Evolutionary conservation across 2,329 filamentous ascomycete genomes (phyloP).

Genomic region (Incumbomyces delicatus): DNA sequence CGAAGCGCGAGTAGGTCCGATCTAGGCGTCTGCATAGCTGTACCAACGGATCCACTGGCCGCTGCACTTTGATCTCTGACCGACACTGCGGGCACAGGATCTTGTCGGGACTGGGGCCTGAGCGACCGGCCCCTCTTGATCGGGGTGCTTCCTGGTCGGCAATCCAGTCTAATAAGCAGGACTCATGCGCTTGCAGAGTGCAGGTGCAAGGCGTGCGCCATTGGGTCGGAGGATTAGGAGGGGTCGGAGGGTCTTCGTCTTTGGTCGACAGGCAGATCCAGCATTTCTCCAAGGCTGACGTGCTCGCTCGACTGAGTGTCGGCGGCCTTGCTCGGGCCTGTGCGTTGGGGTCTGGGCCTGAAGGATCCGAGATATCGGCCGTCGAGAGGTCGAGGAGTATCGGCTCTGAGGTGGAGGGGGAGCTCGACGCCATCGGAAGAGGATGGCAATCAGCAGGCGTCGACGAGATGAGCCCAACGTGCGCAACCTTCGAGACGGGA

Average conservation of each 20-base stretch:
- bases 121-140: constrained; percentile 38
- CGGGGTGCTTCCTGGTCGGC: constrained; percentile 68
- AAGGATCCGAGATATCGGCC: constrained; percentile 2
- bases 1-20: constrained; percentile 46
- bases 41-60: constrained; percentile 65
- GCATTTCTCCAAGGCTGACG: constrained; percentile 39
- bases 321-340: constrained; percentile 10
- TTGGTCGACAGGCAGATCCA: constrained; percentile 64
- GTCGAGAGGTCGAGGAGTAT: constrained; percentile 18
- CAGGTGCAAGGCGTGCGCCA: constrained; percentile 91
- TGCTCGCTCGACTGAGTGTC: constrained; percentile 24
- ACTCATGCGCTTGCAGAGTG: constrained; percentile 81
- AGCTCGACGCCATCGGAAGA: constrained; percentile 19
- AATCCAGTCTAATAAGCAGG: constrained; percentile 84
- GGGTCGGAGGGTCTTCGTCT: constrained; percentile 36
- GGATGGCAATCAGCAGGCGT: no score
- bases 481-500: no score
- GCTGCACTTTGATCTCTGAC: constrained; percentile 62
- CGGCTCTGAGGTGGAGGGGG: constrained; percentile 15
- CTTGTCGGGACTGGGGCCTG: constrained; percentile 36
- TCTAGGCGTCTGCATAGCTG: constrained; percentile 53
- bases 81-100: constrained; percentile 88
- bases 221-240: constrained; percentile 42
- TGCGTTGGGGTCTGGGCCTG: constrained; percentile 1
- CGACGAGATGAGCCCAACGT: no score